A percentile compares a stretch with the other conserved stretches of the same genome.
Conservation (phyloP, 176 grass and related monocot genomes). For the Raddia guianensis region DNA sequence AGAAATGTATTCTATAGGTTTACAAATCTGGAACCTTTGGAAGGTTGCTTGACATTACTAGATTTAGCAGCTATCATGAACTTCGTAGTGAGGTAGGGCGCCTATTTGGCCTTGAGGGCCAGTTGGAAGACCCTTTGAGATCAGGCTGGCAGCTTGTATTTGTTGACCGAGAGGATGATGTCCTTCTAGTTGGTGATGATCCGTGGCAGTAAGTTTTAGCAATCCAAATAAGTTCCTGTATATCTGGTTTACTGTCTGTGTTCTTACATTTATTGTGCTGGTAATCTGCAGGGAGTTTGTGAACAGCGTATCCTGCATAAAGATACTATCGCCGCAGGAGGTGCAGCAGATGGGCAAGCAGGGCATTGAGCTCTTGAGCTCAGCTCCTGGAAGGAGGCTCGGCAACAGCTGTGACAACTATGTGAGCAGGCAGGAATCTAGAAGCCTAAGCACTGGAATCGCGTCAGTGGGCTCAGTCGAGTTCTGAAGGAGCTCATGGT, state of each 20-base stretch:
- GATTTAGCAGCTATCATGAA: constrained; percentile 86
- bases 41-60: constrained; percentile 81
- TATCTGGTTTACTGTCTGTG: neutral
- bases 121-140: constrained; percentile 92
- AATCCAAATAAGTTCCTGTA: neutral
- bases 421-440: constrained; percentile 56
- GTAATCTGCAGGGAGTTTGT: constrained; percentile 81
- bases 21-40: constrained; percentile 74
- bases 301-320: constrained; percentile 91
- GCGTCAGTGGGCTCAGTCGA: constrained; percentile 77
- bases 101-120: constrained; percentile 83
- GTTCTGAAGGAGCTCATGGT: constrained; percentile 55
- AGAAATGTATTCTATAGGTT: constrained; percentile 54
- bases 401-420: constrained; percentile 72
- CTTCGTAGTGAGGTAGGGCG: constrained; percentile 74
- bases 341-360: constrained; percentile 88
- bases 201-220: constrained; percentile 85
- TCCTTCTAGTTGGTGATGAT: constrained; percentile 95
- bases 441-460: constrained; percentile 62
- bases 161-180: constrained; percentile 82
- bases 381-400: constrained; percentile 58
- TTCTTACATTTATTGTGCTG: constrained; percentile 15
- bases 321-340: constrained; percentile 87
- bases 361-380: constrained; percentile 58
- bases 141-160: constrained; percentile 99